A percentile compares a stretch with the other conserved stretches of the same genome.
Conservation (phyloP, 1,139 yeast genomes). For the Zygoascus sp. region DNA sequence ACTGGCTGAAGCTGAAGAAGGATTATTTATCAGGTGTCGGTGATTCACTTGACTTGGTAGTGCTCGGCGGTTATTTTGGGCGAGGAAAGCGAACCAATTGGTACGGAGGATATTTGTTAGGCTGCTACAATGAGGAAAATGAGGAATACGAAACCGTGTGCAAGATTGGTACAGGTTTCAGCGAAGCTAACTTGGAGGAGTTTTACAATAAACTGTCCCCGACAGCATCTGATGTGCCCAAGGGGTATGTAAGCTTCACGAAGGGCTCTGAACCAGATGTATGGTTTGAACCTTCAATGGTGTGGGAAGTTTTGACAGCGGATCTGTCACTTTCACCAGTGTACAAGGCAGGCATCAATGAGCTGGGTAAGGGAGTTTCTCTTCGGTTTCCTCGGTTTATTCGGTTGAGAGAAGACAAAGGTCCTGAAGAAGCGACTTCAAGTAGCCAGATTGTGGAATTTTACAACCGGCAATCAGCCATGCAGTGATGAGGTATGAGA, state of each 20-base stretch:
- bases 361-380: conserved; percentile 83
- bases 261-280: conserved; percentile 72
- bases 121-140: conserved; percentile 81
- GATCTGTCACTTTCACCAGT: conserved; percentile 89
- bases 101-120: conserved; percentile 90
- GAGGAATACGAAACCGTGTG: conserved; percentile 95
- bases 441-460: conserved; percentile 88
- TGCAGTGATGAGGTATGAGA: neutral
- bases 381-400: conserved; percentile 88
- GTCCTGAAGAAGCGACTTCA: conserved; percentile 82
- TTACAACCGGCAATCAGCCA: conserved; percentile 65
- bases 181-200: conserved; percentile 70
- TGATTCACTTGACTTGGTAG: conserved; percentile 90
- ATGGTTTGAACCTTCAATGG: conserved; percentile 87
- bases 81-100: conserved; percentile 91
- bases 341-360: conserved; percentile 79
- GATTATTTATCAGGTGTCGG: conserved; percentile 86
- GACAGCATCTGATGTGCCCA: conserved; percentile 64
- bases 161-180: conserved; percentile 95
- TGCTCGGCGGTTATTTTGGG: conserved; percentile 91
- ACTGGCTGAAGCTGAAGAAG: conserved; percentile 93
- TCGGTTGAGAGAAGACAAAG: conserved; percentile 81
- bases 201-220: conserved; percentile 60
- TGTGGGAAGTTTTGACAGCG: conserved; percentile 92
- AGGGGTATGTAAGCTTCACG: conserved; percentile 60